phyloP scores from a whole-genome alignment of 2,329 filamentous ascomycete genomes.

The Stemphylium lycopersici region DNA sequence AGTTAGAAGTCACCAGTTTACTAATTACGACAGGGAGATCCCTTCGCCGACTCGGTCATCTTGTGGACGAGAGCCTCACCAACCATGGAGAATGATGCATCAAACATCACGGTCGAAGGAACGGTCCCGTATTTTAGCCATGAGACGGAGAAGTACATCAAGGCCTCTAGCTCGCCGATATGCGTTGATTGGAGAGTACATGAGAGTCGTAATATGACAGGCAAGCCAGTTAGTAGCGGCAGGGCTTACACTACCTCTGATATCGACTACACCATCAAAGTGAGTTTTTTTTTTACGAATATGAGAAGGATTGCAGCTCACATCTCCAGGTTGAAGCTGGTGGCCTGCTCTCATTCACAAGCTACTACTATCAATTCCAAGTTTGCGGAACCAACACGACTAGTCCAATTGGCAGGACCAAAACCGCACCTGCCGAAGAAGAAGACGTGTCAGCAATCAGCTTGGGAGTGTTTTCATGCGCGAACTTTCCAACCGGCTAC shows the following conservation, averaged over 20 bases:
- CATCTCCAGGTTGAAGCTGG: conserved; percentile 63
- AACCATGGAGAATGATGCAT: conserved; percentile 47
- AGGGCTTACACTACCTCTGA: conserved; percentile 72
- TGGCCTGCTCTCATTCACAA: conserved; percentile 66
- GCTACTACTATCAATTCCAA: conserved; percentile 73
- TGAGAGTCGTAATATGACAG: conserved; percentile 53
- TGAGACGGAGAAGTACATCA: conserved; percentile 59
- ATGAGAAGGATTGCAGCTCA: too few species aligned
- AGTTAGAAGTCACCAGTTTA: too few species aligned
- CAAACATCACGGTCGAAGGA: conserved; percentile 61
- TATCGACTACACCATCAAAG: conserved; percentile 68
- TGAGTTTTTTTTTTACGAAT: too few species aligned
- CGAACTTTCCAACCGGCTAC: conserved; percentile 57
- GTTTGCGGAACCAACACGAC: conserved; percentile 67
- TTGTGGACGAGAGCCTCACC: conserved; percentile 46
- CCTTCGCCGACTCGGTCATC: conserved; percentile 50
- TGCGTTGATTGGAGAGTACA: conserved; percentile 72
- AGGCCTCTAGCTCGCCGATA: conserved; percentile 64
- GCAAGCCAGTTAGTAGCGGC: conserved; percentile 59
- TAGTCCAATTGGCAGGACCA: conserved; percentile 70
- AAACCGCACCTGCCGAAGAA: conserved; percentile 66
- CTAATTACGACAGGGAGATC: conserved; percentile 42
- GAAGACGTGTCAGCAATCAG: conserved; percentile 65
- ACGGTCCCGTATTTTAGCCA: conserved; percentile 60
- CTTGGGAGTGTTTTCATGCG: conserved; percentile 74